These are phyloP conservation scores for Pseudocercospora ulei DNA, from an alignment of 2,329 filamentous ascomycete genomes.

Conservation along the genomic window DNA sequence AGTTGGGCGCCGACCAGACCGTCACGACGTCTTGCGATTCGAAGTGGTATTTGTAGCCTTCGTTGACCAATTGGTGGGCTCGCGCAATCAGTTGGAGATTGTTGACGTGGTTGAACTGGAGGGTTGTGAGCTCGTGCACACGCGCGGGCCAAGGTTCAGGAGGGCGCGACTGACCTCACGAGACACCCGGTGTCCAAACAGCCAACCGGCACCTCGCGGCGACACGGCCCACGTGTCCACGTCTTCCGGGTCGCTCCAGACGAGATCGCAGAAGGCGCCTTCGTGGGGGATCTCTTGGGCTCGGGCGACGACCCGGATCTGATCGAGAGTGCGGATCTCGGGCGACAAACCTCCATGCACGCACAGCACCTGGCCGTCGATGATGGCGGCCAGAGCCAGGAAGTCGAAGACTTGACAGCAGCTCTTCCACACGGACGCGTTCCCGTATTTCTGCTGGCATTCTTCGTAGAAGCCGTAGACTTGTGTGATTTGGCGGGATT, in stretches of 20 bases:
- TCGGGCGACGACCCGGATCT: conserved; percentile 63
- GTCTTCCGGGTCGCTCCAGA: conserved; percentile 65
- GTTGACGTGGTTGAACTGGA: conserved; percentile 63
- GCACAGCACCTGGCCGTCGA: conserved; percentile 64
- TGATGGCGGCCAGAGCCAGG: conserved; percentile 61
- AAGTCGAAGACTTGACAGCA: conserved; percentile 73
- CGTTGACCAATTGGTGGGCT: conserved; percentile 65
- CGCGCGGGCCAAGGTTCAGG: no score
- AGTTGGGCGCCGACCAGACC: conserved; percentile 84
- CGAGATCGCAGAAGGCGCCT: conserved; percentile 65
- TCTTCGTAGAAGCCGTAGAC: conserved; percentile 73
- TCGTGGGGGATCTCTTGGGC: conserved; percentile 70
- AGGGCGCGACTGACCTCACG: no score
- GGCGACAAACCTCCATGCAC: conserved; percentile 63
- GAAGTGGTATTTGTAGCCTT: conserved; percentile 87
- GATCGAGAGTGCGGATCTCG: conserved; percentile 64
- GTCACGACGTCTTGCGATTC: conserved; percentile 85
- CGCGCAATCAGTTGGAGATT: conserved; percentile 61
- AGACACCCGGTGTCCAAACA: conserved; percentile 62
- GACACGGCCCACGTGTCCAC: conserved; percentile 60
- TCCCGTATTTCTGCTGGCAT: conserved; percentile 66
- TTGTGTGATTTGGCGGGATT: conserved; percentile 67
- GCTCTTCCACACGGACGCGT: conserved; percentile 68
- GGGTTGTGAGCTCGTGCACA: no score
- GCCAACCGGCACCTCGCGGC: conserved; percentile 56